Base-by-base conservation (phyloP, 768 basidiomycete genomes). In the Collybiopsis luxurians region DNA sequence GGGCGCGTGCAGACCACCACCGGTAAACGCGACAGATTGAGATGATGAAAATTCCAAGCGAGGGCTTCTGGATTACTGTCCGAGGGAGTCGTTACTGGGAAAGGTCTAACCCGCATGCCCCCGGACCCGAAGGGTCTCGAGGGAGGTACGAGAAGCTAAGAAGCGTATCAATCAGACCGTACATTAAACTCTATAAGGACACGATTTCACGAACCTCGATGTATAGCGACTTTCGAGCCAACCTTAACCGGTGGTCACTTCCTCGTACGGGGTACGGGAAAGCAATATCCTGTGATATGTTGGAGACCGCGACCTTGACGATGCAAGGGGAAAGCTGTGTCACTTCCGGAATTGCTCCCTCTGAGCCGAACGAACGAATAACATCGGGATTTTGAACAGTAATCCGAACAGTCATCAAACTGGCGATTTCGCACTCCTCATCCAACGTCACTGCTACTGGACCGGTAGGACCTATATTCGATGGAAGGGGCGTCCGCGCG, bases 41-140 rank as follows among this genome's bases (percentile, higher is more conserved):
- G 60, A 1, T 70, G 69, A 53, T 79, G 79, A 34, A 80, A 61
- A 57, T 67, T 72, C 77, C 72, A 74, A 2, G 67, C 3, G 23
- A 45, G 19, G 68, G 61, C 21, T 34, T 57, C 1, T 64, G 61
- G 46, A 2, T n/a, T 21, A 3, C 13, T 21, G 66, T 50, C 10
- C 28, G 50, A 40, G 38, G 17, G 30, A 9, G 13, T 19, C 19
- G 23, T 13, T 4, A 27, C 61, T 11, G 71, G 68, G 56, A 74
- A 74, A 31, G 66, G 60, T 61, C 63, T 60, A 59, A 60, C 5
- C 17, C 52, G 21, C 60, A 64, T 54, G 57, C 64, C 55, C n/a
- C 59, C 67, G 13, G 58, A 49, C 38, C 56, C 48, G 59, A 64
- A 67, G 48, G 55, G 69, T 31, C 54, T 61, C 2, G 62, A 63